Conservation (phyloP, 2,329 filamentous ascomycete species). For the Paecilomyces fulvus region DNA sequence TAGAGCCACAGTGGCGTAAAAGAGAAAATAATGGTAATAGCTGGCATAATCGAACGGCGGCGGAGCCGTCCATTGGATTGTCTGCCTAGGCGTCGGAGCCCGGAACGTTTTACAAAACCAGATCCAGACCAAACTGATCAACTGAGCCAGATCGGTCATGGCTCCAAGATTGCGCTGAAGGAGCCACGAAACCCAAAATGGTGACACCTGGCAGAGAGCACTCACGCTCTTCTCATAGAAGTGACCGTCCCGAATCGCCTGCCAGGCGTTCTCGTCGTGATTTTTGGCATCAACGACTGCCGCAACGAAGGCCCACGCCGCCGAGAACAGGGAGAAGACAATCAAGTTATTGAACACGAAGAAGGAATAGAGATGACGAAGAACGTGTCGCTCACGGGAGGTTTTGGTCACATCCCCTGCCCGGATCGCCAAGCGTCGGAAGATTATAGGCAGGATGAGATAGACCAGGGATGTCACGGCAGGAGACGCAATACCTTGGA, state of each 20-base stretch:
- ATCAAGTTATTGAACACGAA: conserved; percentile 97
- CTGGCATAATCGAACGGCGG: conserved; percentile 89
- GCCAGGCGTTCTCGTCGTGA: conserved; percentile 54
- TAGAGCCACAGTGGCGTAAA: conserved; percentile 82
- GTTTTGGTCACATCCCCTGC: conserved; percentile 90
- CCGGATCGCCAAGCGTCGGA: conserved; percentile 73
- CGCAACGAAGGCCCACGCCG: conserved; percentile 65
- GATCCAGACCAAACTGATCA: conserved; percentile 74
- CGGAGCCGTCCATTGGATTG: conserved; percentile 88
- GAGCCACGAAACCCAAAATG: conserved; percentile 92
- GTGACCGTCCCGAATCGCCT: conserved; percentile 56
- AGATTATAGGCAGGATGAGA: conserved; percentile 78
- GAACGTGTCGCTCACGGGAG: conserved; percentile 81
- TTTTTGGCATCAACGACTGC: conserved; percentile 53
- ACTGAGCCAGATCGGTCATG: conserved; percentile 84
- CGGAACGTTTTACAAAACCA: conserved; percentile 79
- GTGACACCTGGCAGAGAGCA: conserved; percentile 72
- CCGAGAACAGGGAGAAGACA: conserved; percentile 86
- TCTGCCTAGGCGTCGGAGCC: conserved; percentile 77
- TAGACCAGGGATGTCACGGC: conserved; percentile 83
- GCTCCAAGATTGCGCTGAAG: conserved; percentile 88
- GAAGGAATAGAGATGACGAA: conserved; percentile 85
- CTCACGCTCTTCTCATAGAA: conserved; percentile 58
- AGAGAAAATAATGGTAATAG: conserved; percentile 98
- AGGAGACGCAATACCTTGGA: conserved; percentile 87